Percentiles rank a stretch among this genome's conserved stretches.
Evolutionary conservation across 2,329 filamentous ascomycete genomes (phyloP).

Genomic region (Venturia nashicola): DNA sequence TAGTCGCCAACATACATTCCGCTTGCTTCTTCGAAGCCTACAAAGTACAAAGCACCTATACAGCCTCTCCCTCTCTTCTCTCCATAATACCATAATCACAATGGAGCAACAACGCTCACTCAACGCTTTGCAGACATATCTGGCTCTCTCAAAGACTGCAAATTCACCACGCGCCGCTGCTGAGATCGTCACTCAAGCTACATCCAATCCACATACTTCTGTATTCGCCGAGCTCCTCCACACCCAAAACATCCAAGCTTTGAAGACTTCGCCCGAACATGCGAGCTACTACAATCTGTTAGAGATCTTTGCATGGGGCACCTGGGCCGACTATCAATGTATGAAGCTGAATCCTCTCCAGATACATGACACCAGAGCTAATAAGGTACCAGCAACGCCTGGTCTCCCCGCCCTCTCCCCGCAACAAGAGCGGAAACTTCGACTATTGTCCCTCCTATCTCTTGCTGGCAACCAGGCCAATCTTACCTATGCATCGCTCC

Average conservation of each 20-base stretch:
- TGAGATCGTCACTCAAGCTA: conserved; percentile 78
- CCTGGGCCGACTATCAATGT: conserved; percentile 66
- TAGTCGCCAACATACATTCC: neutral
- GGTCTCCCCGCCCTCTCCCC: conserved; percentile 59
- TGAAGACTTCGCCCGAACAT: conserved; percentile 52
- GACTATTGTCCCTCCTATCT: conserved; percentile 77
- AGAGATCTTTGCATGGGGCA: conserved; percentile 85
- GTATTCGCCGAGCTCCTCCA: conserved; percentile 90
- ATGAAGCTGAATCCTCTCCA: neutral
- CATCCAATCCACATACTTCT: conserved; percentile 78
- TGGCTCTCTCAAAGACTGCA: conserved; percentile 77
- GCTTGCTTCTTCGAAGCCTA: neutral
- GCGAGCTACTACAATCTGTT: conserved; percentile 56
- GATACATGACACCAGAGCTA: conserved; percentile 1
- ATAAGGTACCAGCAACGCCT: conserved; percentile 12
- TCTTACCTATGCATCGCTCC: conserved; percentile 63
- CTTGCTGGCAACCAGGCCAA: conserved; percentile 48
- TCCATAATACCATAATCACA: neutral
- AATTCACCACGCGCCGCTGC: conserved; percentile 72
- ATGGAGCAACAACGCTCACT: conserved; percentile 62
- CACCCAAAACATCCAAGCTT: conserved; percentile 63
- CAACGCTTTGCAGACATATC: conserved; percentile 64
- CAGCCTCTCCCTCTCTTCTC: neutral
- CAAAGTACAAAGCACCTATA: neutral
- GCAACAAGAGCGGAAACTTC: conserved; percentile 70